These are phyloP conservation scores for Microbotryum violaceum DNA, from an alignment of 1,284 basidiomycete genomes.

Conservation along the genomic window DNA sequence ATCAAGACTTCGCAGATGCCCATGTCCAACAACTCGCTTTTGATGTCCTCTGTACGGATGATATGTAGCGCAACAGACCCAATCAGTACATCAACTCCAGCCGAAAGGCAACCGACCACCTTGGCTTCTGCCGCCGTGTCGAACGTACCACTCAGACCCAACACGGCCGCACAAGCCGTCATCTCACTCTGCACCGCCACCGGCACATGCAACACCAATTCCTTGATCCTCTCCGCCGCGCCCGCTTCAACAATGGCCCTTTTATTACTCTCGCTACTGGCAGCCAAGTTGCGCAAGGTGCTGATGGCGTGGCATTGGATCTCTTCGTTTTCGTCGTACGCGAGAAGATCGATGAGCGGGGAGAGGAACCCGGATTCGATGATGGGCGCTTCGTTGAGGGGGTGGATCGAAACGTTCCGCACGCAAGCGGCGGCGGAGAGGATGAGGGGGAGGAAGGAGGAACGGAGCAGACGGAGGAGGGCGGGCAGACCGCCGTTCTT, in stretches of 20 bases:
- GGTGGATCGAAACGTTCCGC: constrained; percentile 97
- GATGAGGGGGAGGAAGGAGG: constrained; percentile 96
- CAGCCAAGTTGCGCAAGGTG: constrained; percentile 91
- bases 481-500: constrained; percentile 89
- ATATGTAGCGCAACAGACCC: too few relatives aligned
- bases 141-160: constrained; percentile 73
- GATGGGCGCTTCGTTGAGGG: constrained; percentile 96
- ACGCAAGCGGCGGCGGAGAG: constrained; percentile 98
- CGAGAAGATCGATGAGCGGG: constrained; percentile 89
- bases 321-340: constrained; percentile 98
- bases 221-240: constrained; percentile 96
- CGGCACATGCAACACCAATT: constrained; percentile 88
- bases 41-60: constrained; percentile 67
- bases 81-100: background rate
- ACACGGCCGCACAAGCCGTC: constrained; percentile 95
- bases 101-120: too few relatives aligned
- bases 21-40: constrained; percentile 92
- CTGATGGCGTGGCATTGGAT: constrained; percentile 99
- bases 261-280: constrained; percentile 97
- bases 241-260: constrained; percentile 96
- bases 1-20: constrained; percentile 97
- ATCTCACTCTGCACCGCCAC: constrained; percentile 98
- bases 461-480: constrained; percentile 87
- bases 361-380: constrained; percentile 97
- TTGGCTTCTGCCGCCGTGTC: too few relatives aligned